phyloP scores from a whole-genome alignment of 2,329 filamentous ascomycete genomes.

The Trichoderma oligosporum region DNA sequence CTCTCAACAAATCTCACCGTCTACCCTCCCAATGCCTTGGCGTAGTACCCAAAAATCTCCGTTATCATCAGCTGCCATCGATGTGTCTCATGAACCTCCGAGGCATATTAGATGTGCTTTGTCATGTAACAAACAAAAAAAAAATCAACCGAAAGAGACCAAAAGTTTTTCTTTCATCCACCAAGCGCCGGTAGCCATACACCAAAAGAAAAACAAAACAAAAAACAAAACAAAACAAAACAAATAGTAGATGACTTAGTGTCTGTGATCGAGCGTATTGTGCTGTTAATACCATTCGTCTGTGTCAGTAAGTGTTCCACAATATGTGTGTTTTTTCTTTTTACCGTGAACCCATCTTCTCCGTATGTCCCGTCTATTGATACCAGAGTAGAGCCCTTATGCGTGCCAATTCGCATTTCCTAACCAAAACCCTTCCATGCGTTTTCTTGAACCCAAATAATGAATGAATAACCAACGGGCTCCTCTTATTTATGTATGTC shows the following conservation, averaged over 20 bases:
- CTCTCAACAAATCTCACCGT: not conserved
- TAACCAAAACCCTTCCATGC: not conserved
- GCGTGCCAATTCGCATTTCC: not conserved
- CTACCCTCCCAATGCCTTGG: not conserved
- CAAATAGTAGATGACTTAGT: constrained; percentile 7
- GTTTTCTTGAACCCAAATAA: not conserved
- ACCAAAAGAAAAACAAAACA: constrained; percentile 11
- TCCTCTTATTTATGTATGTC: not conserved
- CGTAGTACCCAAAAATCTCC: not conserved
- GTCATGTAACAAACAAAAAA: constrained; percentile 1
- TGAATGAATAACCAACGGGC: not conserved
- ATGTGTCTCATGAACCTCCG: constrained; percentile 4
- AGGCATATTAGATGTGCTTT: constrained; percentile 1
- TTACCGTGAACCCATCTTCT: constrained; percentile 1
- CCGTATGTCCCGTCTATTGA: constrained; percentile 7
- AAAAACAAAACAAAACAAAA: constrained; percentile 15
- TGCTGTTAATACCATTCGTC: constrained; percentile 11
- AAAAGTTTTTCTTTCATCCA: constrained; percentile 14
- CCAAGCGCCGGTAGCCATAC: constrained; percentile 16
- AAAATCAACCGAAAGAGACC: not conserved
- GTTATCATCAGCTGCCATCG: not conserved
- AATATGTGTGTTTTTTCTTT: too few species aligned
- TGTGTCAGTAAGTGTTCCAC: not conserved
- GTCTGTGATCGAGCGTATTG: constrained; percentile 5
- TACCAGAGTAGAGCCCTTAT: not conserved